Percentiles rank a stretch among this genome's conserved stretches.
These are phyloP conservation scores for Drechslera avenae DNA, from an alignment of 2,329 filamentous ascomycete species.

Conservation along the genomic window DNA sequence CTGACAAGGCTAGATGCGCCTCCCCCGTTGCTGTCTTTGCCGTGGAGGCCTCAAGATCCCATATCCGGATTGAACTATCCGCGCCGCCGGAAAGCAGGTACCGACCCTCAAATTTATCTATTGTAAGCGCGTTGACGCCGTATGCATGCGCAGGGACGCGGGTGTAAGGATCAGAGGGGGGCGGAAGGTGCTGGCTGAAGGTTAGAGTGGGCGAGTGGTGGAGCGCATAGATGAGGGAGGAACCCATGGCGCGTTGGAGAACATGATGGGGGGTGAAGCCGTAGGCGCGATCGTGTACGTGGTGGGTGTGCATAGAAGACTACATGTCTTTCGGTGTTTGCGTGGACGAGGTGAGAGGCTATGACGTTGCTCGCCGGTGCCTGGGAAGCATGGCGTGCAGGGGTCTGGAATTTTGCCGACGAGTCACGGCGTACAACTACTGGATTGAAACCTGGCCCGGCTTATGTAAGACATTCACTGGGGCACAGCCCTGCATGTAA, in stretches of 20 bases:
- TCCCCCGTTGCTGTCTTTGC: slow-evolving; percentile 21
- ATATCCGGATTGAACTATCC: slow-evolving; percentile 82
- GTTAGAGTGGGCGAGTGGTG: slow-evolving; percentile 66
- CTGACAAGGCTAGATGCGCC: slow-evolving; percentile 34
- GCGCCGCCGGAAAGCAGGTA: slow-evolving; percentile 84
- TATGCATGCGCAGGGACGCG: slow-evolving; percentile 70
- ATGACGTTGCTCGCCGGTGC: slow-evolving; percentile 24
- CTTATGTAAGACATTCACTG: slow-evolving; percentile 14
- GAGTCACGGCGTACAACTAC: slow-evolving; percentile 3
- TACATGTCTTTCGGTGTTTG: slow-evolving; percentile 40
- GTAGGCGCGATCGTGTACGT: slow-evolving; percentile 75
- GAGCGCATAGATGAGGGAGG: slow-evolving; percentile 70
- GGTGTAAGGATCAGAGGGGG: slow-evolving; percentile 35
- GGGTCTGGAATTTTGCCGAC: background rate
- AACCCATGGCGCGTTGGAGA: slow-evolving; percentile 69
- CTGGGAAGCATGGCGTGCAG: background rate
- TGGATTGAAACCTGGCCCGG: background rate
- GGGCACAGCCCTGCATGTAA: no score
- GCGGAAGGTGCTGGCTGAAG: slow-evolving; percentile 68
- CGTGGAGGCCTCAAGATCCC: slow-evolving; percentile 71
- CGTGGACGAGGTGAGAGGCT: background rate
- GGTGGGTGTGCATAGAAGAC: slow-evolving; percentile 53
- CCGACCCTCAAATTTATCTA: slow-evolving; percentile 81
- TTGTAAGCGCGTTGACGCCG: slow-evolving; percentile 77
- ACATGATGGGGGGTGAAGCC: slow-evolving; percentile 65